Percentiles rank a stretch among this genome's conserved stretches.
Conservation (phyloP, 1,284 basidiomycete species). For the Naganishia liquefaciens region DNA sequence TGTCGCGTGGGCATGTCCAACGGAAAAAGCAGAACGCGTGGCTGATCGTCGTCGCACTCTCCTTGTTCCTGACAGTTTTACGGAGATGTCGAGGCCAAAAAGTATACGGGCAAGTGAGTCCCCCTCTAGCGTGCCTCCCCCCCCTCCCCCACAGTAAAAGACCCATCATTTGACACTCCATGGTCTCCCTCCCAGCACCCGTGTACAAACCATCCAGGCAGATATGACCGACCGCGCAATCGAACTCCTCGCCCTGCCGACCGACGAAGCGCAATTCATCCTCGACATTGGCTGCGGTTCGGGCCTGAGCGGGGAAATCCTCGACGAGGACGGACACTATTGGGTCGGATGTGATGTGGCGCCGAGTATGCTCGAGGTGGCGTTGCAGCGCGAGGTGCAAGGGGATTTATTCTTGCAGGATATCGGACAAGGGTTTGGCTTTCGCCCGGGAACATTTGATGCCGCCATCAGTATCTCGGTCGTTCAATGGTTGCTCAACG, state of each 20-base stretch:
- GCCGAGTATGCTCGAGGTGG: constrained; percentile 96
- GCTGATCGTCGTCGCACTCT: background rate
- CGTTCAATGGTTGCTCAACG: constrained; percentile 97
- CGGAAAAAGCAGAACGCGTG: no score
- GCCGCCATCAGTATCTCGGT: constrained; percentile 98
- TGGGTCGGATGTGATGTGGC: constrained; percentile 97
- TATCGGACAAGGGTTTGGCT: constrained; percentile 90
- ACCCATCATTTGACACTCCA: background rate
- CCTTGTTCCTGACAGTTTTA: constrained; percentile 81
- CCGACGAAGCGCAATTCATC: constrained; percentile 73
- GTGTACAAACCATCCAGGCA: constrained; percentile 94
- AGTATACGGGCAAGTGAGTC: constrained; percentile 91
- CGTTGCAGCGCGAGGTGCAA: constrained; percentile 87
- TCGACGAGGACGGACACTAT: constrained; percentile 88
- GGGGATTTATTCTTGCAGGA: constrained; percentile 91
- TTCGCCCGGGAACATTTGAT: constrained; percentile 94
- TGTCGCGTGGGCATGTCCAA: constrained; percentile 33
- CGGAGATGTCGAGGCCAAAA: constrained; percentile 89
- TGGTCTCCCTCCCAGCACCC: constrained; percentile 64
- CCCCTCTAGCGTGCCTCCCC: constrained; percentile 2
- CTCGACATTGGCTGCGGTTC: constrained; percentile 98
- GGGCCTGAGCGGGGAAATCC: constrained; percentile 95
- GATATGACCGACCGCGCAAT: constrained; percentile 97
- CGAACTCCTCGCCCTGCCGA: constrained; percentile 82
- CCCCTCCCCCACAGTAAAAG: no score